phyloP scores from a whole-genome alignment of 768 basidiomycete genomes.

The Dioszegia crocea region DNA sequence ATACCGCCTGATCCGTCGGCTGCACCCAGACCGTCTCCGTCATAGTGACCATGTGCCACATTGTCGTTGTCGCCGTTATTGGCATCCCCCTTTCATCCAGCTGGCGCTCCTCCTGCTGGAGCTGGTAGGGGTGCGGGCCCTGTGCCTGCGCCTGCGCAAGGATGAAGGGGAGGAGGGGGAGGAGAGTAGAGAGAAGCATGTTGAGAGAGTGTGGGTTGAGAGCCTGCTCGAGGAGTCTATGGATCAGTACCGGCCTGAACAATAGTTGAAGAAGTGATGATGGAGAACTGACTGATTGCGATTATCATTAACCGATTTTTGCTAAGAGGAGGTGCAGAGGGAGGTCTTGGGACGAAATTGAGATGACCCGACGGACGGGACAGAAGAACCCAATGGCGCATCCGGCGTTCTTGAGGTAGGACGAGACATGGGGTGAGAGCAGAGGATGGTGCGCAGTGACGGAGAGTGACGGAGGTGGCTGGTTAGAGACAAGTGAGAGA shows the following conservation, averaged over 20 bases:
- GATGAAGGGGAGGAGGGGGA: conserved; percentile 9
- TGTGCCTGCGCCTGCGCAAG: conserved; percentile 1
- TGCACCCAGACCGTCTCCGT: conserved; percentile 40
- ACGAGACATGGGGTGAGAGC: neutral
- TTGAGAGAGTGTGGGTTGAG: neutral
- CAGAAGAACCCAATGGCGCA: no score
- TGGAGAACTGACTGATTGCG: neutral
- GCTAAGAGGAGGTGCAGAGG: no score
- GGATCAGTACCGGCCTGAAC: conserved; percentile 1
- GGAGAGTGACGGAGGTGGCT: neutral
- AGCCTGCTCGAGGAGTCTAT: neutral
- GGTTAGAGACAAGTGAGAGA: neutral
- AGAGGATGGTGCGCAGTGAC: no score
- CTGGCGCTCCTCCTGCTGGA: conserved; percentile 9
- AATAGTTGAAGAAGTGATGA: neutral
- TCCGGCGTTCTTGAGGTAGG: no score
- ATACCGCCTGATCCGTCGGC: conserved; percentile 35
- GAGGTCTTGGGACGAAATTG: no score
- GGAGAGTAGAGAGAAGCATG: conserved; percentile 5
- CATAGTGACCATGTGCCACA: conserved; percentile 37
- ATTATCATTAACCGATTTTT: no score
- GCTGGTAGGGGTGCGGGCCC: neutral
- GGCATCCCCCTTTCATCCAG: conserved; percentile 41
- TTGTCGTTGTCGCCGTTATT: conserved; percentile 46
- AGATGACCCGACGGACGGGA: no score